Evolutionary conservation across 1,139 yeast species (phyloP), one percentile per base, ranked within the genome.

Genomic region (Meyerozyma sp.): DNA sequence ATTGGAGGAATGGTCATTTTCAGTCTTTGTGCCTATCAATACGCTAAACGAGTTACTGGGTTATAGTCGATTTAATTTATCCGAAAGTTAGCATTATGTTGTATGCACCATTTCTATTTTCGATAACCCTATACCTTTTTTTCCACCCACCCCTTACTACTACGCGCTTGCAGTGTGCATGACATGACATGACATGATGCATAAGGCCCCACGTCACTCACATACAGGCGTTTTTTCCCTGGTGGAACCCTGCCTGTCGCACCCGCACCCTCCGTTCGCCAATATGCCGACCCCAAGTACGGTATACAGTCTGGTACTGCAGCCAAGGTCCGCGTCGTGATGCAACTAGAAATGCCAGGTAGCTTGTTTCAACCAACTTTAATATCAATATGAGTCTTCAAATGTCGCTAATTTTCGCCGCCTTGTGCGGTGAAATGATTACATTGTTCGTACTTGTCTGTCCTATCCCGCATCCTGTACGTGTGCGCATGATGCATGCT

Each of bases 391-490:
- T 73, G 78, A 65, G 71, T 58, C 62, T 73, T 48, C 78, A 73
- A 58, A 71, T 73, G 77, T 56, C 70, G 38, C 49, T 72, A 44
- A 68, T 70, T 29, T 66, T 71, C 46, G 66, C 69, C 55, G 54
- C 76, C 56, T 63, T 84, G 49, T 62, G 78, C 32, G 54, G 63
- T 20, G 84, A 84, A 59, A 81, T 83, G 86, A 62, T 62, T 1
- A 52, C 70, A 10, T 63, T 83, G 42, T 65, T 80, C 29, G 44
- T 79, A 2, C 59, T 83, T 42, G 80, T 83, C 14, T 61, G 82
- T 51, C 91, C 91, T 30, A 63, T 84, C 49, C 90, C 90, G 8
- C 72, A 70, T 44, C 59, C 62, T n/a, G 48, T 84, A 4, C 74
- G 88, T 48, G 65, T 66, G 44, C 64, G 63, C 20, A 59, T 79